Evolutionary conservation across 257 asterid genomes (phyloP).

Genomic region (Ophiorrhiza pumila): DNA sequence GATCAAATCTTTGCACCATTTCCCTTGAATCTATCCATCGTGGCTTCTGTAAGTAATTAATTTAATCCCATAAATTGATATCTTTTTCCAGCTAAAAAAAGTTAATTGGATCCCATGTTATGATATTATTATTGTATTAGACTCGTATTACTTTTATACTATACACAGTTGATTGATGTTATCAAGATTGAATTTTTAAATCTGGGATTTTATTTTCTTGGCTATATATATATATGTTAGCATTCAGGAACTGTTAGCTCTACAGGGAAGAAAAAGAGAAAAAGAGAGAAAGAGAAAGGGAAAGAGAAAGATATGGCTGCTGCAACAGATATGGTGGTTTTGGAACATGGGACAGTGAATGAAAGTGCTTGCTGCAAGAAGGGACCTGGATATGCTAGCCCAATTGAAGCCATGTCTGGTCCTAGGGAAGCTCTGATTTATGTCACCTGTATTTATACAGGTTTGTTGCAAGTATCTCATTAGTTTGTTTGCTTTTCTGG

Average conservation of each 20-base stretch:
- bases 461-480: constrained; percentile 18
- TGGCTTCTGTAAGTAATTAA: neutral
- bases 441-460: constrained; percentile 85
- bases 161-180: no score
- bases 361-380: constrained; percentile 48
- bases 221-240: neutral
- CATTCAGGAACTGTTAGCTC: neutral
- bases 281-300: neutral
- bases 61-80: no score
- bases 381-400: constrained; percentile 94
- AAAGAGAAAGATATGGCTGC: constrained; percentile 45
- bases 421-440: constrained; percentile 82
- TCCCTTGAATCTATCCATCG: neutral
- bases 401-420: constrained; percentile 91
- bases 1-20: no score
- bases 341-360: constrained; percentile 45
- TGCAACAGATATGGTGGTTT: constrained; percentile 48
- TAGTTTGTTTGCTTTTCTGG: neutral
- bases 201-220: neutral
- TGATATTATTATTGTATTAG: no score
- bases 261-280: neutral
- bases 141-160: no score
- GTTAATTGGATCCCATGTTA: no score
- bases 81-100: no score
- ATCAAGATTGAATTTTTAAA: neutral